These are phyloP conservation scores for Trichoderma atrobrunneum DNA, from an alignment of 2,329 filamentous ascomycete genomes.

Conservation along the genomic window DNA sequence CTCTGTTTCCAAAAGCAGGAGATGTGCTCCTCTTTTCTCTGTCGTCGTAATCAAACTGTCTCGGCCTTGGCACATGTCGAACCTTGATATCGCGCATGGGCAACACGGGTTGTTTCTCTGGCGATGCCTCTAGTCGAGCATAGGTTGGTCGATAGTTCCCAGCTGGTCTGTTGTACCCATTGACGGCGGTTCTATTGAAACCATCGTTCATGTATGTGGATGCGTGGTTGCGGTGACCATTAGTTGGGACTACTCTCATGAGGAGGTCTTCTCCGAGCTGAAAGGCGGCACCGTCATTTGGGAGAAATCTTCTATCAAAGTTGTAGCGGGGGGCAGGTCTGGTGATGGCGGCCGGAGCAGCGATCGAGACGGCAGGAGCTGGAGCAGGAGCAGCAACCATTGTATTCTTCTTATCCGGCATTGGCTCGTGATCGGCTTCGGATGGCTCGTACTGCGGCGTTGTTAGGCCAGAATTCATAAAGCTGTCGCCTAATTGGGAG, in stretches of 20 bases:
- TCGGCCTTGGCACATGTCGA: slow-evolving; percentile 21
- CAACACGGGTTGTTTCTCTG: slow-evolving; percentile 34
- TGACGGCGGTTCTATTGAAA: slow-evolving; percentile 28
- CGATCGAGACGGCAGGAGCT: not conserved
- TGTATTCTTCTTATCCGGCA: not conserved
- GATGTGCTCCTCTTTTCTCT: slow-evolving; percentile 25
- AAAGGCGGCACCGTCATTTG: slow-evolving; percentile 27
- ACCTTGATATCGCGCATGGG: slow-evolving; percentile 39
- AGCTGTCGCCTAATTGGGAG: slow-evolving; percentile 39
- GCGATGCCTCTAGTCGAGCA: slow-evolving; percentile 26
- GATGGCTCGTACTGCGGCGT: slow-evolving; percentile 35
- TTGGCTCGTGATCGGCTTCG: slow-evolving; percentile 18
- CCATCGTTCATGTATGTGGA: slow-evolving; percentile 32
- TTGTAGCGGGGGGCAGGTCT: slow-evolving; percentile 10
- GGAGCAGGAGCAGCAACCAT: not conserved
- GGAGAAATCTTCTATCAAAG: slow-evolving; percentile 16
- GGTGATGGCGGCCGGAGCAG: not conserved
- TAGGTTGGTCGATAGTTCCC: slow-evolving; percentile 20
- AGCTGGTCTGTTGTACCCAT: slow-evolving; percentile 20
- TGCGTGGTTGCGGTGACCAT: slow-evolving; percentile 26
- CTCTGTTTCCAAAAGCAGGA: slow-evolving; percentile 25
- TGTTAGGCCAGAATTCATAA: slow-evolving; percentile 40
- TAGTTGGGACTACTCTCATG: slow-evolving; percentile 35
- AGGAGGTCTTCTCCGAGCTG: slow-evolving; percentile 38
- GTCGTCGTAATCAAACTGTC: not conserved